Percentiles rank a stretch among this genome's conserved stretches.
Conservation (phyloP, 352 stramenopile species). For the Globisporangium yorkense region DNA sequence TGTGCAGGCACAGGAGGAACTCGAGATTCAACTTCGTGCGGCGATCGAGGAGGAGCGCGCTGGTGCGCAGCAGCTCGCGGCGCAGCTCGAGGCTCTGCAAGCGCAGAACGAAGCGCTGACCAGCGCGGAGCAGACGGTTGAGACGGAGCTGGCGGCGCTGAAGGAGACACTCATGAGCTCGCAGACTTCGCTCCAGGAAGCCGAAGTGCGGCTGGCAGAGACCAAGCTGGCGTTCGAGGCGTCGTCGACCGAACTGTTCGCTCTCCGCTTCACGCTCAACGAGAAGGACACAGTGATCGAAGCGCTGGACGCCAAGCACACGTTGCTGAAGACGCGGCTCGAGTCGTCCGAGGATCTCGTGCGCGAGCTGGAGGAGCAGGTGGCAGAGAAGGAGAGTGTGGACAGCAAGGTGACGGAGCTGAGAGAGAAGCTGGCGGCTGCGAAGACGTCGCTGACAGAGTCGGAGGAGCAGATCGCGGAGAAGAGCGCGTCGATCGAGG, state of each 20-base stretch:
- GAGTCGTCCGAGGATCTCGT: not conserved
- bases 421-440: conserved; percentile 1
- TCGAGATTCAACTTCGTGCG: conserved; percentile 4
- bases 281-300: conserved; percentile 3
- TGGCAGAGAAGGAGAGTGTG: conserved; percentile 8
- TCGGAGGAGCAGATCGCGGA: conserved; percentile 10
- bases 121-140: not conserved
- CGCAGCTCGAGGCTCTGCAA: conserved; percentile 2
- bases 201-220: not conserved
- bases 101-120: conserved; percentile 4
- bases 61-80: not conserved
- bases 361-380: conserved; percentile 11
- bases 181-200: not conserved
- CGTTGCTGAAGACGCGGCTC: conserved; percentile 1
- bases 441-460: conserved; percentile 6
- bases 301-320: not conserved
- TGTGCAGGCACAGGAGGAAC: not conserved
- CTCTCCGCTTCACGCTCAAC: not conserved
- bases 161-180: not conserved
- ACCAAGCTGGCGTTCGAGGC: not conserved
- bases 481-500: not conserved
- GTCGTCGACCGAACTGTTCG: not conserved
- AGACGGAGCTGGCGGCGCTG: not conserved
- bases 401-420: conserved; percentile 1
- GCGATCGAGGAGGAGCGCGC: conserved; percentile 4